phyloP scores from a whole-genome alignment of 176 grass and related monocot species.

The Oryza nivara region DNA sequence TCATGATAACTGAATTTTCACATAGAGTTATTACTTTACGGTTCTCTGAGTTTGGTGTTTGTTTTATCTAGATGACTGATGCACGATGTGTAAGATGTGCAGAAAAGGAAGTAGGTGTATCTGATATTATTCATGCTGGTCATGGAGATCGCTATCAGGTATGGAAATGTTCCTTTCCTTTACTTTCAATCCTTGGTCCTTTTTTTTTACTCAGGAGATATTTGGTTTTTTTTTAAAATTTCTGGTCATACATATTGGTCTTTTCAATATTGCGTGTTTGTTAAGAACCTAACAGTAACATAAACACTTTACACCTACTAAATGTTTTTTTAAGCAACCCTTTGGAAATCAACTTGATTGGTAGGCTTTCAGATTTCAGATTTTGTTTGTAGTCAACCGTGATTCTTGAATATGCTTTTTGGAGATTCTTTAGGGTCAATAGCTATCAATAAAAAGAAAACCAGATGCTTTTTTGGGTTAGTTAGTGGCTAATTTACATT shows the following conservation, averaged over 20 bases:
- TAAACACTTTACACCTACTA: not conserved
- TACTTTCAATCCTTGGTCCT: not conserved
- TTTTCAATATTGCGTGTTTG: conserved; percentile 11
- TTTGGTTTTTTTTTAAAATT: conserved; percentile 10
- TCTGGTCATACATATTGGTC: not conserved
- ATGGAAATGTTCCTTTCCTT: not conserved
- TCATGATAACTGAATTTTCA: conserved; percentile 1
- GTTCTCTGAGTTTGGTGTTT: conserved; percentile 31
- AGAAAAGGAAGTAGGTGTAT: conserved; percentile 85
- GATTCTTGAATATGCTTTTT: not conserved
- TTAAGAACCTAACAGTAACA: conserved; percentile 7
- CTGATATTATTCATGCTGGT: conserved; percentile 78
- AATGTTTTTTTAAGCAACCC: not conserved
- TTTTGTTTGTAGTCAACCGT: not conserved
- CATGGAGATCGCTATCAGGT: conserved; percentile 98
- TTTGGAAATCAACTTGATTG: not conserved
- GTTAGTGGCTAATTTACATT: not conserved
- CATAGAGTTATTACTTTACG: not conserved
- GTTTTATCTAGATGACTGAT: conserved; percentile 86
- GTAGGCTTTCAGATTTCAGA: conserved; percentile 9
- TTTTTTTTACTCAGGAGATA: not conserved
- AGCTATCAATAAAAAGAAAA: not conserved
- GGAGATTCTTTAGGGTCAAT: not conserved
- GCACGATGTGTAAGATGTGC: conserved; percentile 71
- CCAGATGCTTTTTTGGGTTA: not conserved